Evolutionary conservation across 139 green algal genomes (phyloP).

Genomic region (Chara braunii): DNA sequence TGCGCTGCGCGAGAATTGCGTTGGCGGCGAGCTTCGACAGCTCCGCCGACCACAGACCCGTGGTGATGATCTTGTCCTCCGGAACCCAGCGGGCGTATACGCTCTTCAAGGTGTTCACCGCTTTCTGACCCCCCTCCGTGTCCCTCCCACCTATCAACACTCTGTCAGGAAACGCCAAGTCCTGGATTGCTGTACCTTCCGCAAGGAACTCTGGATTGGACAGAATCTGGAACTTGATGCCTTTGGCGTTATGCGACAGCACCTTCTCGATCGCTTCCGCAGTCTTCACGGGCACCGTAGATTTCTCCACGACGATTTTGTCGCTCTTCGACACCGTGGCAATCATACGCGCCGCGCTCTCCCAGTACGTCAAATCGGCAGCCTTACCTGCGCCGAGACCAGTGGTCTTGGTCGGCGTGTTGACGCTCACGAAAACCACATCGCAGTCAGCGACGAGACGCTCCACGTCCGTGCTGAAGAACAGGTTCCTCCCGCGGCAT

Average conservation of each 20-base stretch:
- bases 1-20: conserved; percentile 79
- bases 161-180: conserved; percentile 70
- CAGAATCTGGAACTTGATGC: conserved; percentile 75
- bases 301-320: conserved; percentile 92
- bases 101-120: conserved; percentile 25
- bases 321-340: conserved; percentile 27
- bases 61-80: conserved; percentile 77
- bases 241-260: conserved; percentile 36
- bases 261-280: conserved; percentile 90
- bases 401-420: conserved; percentile 90
- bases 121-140: conserved; percentile 57
- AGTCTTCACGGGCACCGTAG: conserved; percentile 97
- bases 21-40: conserved; percentile 93
- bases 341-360: conserved; percentile 72
- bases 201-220: conserved; percentile 87
- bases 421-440: conserved; percentile 95
- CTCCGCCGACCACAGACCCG: conserved; percentile 90
- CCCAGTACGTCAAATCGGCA: conserved; percentile 98
- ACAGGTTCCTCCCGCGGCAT: conserved; percentile 80
- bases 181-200: conserved; percentile 81
- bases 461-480: conserved; percentile 89
- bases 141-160: conserved; percentile 62
- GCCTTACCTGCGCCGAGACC: conserved; percentile 90
- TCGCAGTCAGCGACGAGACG: conserved; percentile 90
- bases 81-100: conserved; percentile 94